Evolutionary conservation across 768 basidiomycete genomes (phyloP).

Genomic region (Chlorophyllum brunneum): DNA sequence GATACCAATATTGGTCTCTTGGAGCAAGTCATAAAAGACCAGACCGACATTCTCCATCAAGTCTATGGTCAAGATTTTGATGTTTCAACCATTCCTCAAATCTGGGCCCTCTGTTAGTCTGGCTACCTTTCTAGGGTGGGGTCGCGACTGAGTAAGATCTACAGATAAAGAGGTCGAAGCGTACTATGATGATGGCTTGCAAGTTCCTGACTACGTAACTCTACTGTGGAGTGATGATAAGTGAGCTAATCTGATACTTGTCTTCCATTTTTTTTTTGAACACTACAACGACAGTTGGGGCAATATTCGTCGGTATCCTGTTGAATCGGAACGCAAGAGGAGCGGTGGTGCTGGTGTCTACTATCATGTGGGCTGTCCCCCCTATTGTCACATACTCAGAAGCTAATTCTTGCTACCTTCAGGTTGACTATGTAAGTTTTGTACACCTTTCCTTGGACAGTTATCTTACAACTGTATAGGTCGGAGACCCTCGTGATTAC

Average conservation of each 20-base stretch:
- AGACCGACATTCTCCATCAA: constrained; percentile 53
- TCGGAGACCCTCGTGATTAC: constrained; percentile 63
- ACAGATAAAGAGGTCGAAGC: constrained; percentile 60
- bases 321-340: constrained; percentile 49
- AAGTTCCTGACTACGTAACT: constrained; percentile 60
- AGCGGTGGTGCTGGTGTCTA: constrained; percentile 70
- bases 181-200: constrained; percentile 61
- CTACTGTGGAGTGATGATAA: constrained; percentile 74
- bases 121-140: not conserved
- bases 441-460: not conserved
- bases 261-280: not conserved
- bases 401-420: constrained; percentile 6
- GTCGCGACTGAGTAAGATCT: not conserved
- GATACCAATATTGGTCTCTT: constrained; percentile 47
- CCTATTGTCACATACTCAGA: not conserved
- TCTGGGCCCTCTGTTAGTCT: constrained; percentile 55
- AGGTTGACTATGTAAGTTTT: constrained; percentile 45
- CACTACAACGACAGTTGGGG: constrained; percentile 45
- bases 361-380: constrained; percentile 47
- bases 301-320: constrained; percentile 61
- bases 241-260: constrained; percentile 26
- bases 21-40: constrained; percentile 54
- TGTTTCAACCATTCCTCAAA: constrained; percentile 53
- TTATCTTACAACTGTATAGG: constrained; percentile 28
- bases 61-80: constrained; percentile 46